Percentiles rank a stretch among this genome's conserved stretches.
phyloP scores from a whole-genome alignment of 345 rosid species.

The Lepidium didymum region DNA sequence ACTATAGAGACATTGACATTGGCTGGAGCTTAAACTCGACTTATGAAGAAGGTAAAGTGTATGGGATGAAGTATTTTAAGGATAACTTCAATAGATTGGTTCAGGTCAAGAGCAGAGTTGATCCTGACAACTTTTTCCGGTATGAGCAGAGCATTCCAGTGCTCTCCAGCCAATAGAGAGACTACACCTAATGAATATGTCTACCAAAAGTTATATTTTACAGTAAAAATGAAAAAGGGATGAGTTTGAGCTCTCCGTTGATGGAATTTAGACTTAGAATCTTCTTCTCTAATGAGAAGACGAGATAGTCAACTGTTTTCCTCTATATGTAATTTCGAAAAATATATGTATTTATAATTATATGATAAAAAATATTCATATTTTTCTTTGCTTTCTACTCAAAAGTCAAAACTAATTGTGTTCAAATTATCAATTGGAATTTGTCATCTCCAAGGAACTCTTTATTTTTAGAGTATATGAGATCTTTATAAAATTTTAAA shows the following conservation, averaged over 20 bases:
- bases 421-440: neutral
- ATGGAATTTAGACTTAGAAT: neutral
- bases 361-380: neutral
- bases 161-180: conserved; percentile 14
- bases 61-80: conserved; percentile 46
- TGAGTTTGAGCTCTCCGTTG: neutral
- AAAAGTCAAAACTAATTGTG: no score
- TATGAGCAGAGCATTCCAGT: conserved; percentile 53
- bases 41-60: conserved; percentile 39
- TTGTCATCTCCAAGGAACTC: no score
- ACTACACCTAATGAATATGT: neutral
- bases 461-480: no score
- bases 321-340: neutral
- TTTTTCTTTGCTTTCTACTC: neutral
- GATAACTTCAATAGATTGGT: conserved; percentile 47
- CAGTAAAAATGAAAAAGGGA: neutral
- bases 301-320: neutral
- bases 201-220: neutral
- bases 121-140: conserved; percentile 45
- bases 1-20: conserved; percentile 52
- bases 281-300: neutral
- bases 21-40: conserved; percentile 26
- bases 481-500: no score
- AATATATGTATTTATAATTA: neutral
- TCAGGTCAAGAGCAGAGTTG: conserved; percentile 36